These are phyloP conservation scores for Trypanosoma mega DNA, from an alignment of 208 protist species.

Conservation along the genomic window DNA sequence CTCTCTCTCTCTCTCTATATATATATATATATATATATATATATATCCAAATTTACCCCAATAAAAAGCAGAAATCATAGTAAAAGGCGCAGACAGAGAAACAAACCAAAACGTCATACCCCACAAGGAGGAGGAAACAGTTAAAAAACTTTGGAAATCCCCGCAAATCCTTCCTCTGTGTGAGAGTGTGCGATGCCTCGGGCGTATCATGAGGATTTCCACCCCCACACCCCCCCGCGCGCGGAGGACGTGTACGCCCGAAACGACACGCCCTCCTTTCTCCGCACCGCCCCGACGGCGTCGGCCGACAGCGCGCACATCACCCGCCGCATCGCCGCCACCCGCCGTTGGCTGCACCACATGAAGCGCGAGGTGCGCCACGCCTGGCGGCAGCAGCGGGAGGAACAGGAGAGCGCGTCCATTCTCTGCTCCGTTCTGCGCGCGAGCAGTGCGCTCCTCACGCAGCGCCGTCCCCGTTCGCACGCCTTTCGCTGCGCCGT, in stretches of 20 bases:
- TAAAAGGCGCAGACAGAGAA: too few relatives aligned
- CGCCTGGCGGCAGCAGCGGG: conserved; percentile 16
- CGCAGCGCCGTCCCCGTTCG: not conserved
- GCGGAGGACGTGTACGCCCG: conserved; percentile 3
- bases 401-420: conserved; percentile 15
- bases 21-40: too few relatives aligned
- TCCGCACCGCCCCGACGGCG: conserved; percentile 19
- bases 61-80: too few relatives aligned
- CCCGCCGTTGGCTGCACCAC: conserved; percentile 44
- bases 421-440: conserved; percentile 23
- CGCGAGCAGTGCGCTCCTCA: conserved; percentile 24
- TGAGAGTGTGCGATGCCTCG: too few relatives aligned
- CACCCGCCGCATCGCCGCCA: conserved; percentile 42
- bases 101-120: too few relatives aligned
- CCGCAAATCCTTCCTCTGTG: too few relatives aligned
- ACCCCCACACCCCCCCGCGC: not conserved
- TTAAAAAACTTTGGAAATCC: too few relatives aligned
- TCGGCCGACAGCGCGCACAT: conserved; percentile 17
- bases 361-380: conserved; percentile 50
- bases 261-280: conserved; percentile 23
- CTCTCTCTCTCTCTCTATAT: too few relatives aligned
- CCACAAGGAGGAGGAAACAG: too few relatives aligned
- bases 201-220: not conserved
- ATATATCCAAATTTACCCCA: too few relatives aligned
- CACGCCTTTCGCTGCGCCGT: conserved; percentile 14